phyloP scores from a whole-genome alignment of 2,329 filamentous ascomycete genomes.

The Aureobasidium sp. region DNA sequence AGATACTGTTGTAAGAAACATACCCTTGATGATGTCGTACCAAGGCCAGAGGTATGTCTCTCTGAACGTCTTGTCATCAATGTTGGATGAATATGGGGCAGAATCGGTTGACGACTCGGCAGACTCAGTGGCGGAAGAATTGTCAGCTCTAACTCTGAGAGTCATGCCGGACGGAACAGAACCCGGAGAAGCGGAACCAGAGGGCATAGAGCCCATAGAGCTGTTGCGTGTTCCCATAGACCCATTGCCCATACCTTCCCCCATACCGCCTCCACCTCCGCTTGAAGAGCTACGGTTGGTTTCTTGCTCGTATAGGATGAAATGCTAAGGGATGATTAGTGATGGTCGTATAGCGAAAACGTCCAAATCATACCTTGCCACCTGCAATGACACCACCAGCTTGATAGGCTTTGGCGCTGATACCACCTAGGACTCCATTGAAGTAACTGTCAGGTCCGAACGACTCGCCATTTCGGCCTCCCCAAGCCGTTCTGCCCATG shows the following conservation, averaged over 20 bases:
- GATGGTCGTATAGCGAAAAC: neutral
- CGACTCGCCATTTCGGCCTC: conserved; percentile 37
- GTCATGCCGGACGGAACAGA: neutral
- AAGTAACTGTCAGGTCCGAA: conserved; percentile 33
- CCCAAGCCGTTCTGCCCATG: conserved; percentile 31
- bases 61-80: conserved; percentile 22
- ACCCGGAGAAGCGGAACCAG: neutral
- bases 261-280: neutral
- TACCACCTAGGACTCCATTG: conserved; percentile 30
- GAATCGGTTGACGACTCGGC: neutral
- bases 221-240: neutral
- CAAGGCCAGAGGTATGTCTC: conserved; percentile 25
- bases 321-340: conserved; percentile 32
- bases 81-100: conserved; percentile 8
- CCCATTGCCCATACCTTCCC: neutral
- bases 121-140: neutral
- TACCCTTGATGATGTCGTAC: conserved; percentile 20
- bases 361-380: conserved; percentile 23
- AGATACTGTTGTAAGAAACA: neutral
- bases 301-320: conserved; percentile 55
- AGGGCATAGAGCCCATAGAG: neutral
- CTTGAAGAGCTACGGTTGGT: neutral
- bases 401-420: conserved; percentile 32
- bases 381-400: conserved; percentile 32
- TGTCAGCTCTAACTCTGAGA: neutral